Evolutionary conservation across 768 basidiomycete species (phyloP).

Genomic region (Dictyophora rubrovolvata): DNA sequence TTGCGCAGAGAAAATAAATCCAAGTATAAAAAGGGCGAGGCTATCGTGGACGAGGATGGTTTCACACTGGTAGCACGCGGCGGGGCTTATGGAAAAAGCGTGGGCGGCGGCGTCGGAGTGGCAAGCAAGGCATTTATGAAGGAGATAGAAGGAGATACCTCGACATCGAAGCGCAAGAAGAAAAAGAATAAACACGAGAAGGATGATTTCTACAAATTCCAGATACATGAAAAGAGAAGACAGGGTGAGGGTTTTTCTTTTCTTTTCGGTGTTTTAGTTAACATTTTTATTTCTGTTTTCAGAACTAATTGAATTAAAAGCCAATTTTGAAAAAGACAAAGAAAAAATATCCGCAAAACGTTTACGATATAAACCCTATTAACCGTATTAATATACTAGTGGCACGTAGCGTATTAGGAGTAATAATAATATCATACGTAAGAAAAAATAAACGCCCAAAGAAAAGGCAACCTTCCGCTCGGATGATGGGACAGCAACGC

Average conservation of each 20-base stretch:
- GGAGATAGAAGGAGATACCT: conserved; percentile 17
- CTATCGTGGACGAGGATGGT: conserved; percentile 87
- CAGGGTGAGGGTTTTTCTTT: conserved; percentile 40
- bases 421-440: no score
- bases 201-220: conserved; percentile 77
- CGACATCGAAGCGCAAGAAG: conserved; percentile 25
- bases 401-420: no score
- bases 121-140: conserved; percentile 48
- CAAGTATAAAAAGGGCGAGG: conserved; percentile 72
- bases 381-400: conserved; percentile 14
- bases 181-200: conserved; percentile 56
- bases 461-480: no score
- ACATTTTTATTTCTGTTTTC: conserved; percentile 1
- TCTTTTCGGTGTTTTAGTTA: background rate
- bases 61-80: conserved; percentile 92
- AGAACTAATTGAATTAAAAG: conserved; percentile 55
- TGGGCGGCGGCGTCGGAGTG: conserved; percentile 69
- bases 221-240: conserved; percentile 81
- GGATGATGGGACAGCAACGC: background rate
- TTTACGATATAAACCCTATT: conserved; percentile 84
- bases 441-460: no score
- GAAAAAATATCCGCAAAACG: conserved; percentile 69
- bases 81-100: conserved; percentile 78
- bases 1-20: conserved; percentile 46
- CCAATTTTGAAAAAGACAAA: conserved; percentile 84